A percentile compares a stretch with the other conserved stretches of the same genome.
phyloP scores from a whole-genome alignment of 257 asterid genomes.

The Lantana camara region DNA sequence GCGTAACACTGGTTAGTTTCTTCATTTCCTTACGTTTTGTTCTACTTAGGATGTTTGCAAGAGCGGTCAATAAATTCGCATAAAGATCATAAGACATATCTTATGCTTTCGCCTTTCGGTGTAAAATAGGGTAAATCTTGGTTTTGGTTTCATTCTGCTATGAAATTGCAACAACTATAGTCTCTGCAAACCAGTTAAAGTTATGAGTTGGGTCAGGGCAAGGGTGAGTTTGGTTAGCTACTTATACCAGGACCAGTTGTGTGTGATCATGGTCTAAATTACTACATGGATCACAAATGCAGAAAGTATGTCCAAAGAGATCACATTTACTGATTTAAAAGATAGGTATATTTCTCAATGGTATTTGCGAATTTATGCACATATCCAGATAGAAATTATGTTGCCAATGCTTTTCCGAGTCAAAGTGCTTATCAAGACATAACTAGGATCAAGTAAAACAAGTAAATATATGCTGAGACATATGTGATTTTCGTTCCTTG shows the following conservation, averaged over 20 bases:
- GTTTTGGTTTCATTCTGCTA: not conserved
- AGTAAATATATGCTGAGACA: too few species aligned
- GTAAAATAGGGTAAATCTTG: not conserved
- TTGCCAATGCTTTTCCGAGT: not conserved
- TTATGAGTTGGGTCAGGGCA: slow-evolving; percentile 17
- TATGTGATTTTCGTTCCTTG: not conserved
- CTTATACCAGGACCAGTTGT: not conserved
- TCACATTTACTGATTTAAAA: not conserved
- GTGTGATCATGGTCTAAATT: not conserved
- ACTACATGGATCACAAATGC: not conserved
- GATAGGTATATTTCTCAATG: not conserved
- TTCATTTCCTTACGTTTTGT: slow-evolving; percentile 12
- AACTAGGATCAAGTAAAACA: not conserved
- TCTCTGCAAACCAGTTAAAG: not conserved
- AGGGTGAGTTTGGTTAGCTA: slow-evolving; percentile 1
- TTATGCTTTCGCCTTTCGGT: slow-evolving; percentile 2
- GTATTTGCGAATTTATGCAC: not conserved
- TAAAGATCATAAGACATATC: not conserved
- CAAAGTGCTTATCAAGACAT: too few species aligned
- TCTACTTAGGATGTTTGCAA: not conserved
- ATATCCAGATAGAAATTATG: not conserved
- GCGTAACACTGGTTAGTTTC: slow-evolving; percentile 63
- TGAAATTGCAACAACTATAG: not conserved
- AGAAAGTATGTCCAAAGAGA: not conserved
- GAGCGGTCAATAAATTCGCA: not conserved